These are phyloP conservation scores for Lactarius vividus DNA, from an alignment of 768 basidiomycete genomes.

Conservation along the genomic window DNA sequence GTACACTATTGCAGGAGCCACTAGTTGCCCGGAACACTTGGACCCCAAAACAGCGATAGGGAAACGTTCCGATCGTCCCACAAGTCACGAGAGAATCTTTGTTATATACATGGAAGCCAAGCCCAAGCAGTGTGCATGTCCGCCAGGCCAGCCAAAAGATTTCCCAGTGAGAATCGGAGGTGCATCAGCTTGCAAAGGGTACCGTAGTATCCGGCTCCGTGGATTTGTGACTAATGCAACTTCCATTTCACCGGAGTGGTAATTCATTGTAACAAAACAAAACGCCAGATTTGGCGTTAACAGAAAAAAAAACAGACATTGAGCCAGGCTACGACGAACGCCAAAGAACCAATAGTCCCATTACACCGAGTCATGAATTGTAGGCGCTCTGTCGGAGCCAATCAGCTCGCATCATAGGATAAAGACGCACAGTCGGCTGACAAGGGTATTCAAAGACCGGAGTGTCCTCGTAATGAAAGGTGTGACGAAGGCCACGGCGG, in stretches of 20 bases:
- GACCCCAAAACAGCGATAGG: not conserved
- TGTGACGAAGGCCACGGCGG: not conserved
- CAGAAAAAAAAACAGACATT: not conserved
- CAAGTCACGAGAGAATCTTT: not conserved
- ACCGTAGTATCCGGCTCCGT: not conserved
- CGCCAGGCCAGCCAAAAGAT: not conserved
- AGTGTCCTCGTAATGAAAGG: not conserved
- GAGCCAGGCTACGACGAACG: not conserved
- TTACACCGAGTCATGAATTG: not conserved
- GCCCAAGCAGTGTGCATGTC: not conserved
- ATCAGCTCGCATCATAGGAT: not conserved
- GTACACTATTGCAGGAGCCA: not conserved
- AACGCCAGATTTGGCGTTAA: not conserved
- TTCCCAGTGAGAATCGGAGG: not conserved
- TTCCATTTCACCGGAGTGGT: not conserved
- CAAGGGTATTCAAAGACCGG: not conserved
- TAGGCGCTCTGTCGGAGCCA: not conserved
- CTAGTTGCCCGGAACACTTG: not conserved
- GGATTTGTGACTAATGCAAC: not conserved
- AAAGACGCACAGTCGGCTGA: not conserved
- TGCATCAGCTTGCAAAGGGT: not conserved
- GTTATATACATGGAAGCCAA: not conserved
- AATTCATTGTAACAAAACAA: not conserved
- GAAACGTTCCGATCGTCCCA: not conserved
- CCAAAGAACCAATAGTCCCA: not conserved